Evolutionary conservation across 805 yeast species (phyloP).

Genomic region (Kurtzmaniella fragi): DNA sequence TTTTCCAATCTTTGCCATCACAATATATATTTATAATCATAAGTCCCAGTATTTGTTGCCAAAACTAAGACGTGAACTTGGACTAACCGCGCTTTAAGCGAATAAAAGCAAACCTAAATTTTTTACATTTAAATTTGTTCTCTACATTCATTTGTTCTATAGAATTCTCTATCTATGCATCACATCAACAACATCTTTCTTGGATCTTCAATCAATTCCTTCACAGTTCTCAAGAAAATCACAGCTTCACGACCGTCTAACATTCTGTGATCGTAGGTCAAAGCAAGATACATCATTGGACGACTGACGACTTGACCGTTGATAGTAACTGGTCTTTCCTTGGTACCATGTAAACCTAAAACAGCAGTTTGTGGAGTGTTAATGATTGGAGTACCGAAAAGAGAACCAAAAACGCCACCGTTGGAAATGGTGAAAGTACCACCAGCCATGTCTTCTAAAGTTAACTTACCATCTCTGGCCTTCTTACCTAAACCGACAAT

Average conservation of each 20-base stretch:
- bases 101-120: no score
- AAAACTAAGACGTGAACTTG: no score
- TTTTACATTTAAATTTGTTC: no score
- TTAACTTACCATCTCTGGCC: constrained; percentile 95
- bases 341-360: constrained; percentile 93
- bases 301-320: constrained; percentile 94
- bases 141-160: background rate
- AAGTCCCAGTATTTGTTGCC: no score
- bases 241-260: constrained; percentile 99
- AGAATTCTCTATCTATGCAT: background rate
- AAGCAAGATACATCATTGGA: constrained; percentile 99
- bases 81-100: no score
- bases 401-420: constrained; percentile 98
- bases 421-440: constrained; percentile 98
- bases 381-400: constrained; percentile 97
- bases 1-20: no score
- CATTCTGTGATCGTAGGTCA: constrained; percentile 97
- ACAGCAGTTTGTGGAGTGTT: constrained; percentile 98
- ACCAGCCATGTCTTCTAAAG: constrained; percentile 98
- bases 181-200: constrained; percentile 78
- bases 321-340: constrained; percentile 95
- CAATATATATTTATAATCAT: no score
- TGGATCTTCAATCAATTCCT: constrained; percentile 98
- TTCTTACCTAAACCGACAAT: constrained; percentile 76
- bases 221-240: constrained; percentile 89